These are phyloP conservation scores for Fraxinus excelsior DNA, from an alignment of 257 asterid genomes.

Conservation along the genomic window DNA sequence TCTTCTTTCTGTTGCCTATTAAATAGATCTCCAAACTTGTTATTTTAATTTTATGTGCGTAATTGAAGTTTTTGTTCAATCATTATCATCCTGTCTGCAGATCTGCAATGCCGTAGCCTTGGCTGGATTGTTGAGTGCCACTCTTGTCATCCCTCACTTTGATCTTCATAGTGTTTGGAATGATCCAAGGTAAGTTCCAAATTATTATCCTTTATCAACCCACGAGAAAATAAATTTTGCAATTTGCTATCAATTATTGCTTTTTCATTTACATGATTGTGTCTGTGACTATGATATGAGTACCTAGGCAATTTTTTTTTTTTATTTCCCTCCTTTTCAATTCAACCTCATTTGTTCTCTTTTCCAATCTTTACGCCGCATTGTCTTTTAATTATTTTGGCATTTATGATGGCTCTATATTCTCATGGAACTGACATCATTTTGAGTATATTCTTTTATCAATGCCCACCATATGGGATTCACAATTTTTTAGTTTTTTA, in stretches of 20 bases:
- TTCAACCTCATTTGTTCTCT: background rate
- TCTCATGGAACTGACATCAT: background rate
- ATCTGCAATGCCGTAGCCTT: constrained; percentile 92
- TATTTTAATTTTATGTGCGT: constrained; percentile 2
- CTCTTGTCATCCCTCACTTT: constrained; percentile 77
- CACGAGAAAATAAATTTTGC: background rate
- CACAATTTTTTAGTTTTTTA: background rate
- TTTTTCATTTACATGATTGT: background rate
- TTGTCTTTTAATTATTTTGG: background rate
- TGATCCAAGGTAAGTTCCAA: constrained; percentile 66
- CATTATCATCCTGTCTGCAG: constrained; percentile 35
- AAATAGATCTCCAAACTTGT: background rate
- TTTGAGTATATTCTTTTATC: background rate
- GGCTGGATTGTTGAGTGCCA: constrained; percentile 77
- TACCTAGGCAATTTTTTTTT: background rate
- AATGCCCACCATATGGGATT: background rate
- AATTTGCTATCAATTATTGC: background rate
- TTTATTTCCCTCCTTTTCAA: background rate
- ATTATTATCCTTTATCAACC: background rate
- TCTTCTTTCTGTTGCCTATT: background rate
- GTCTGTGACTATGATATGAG: background rate
- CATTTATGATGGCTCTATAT: background rate
- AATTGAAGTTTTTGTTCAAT: constrained; percentile 14
- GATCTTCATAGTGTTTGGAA: constrained; percentile 82
- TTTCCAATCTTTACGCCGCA: background rate